Conservation (phyloP, 202 grass and related monocot species). For the Zizania palustris region DNA sequence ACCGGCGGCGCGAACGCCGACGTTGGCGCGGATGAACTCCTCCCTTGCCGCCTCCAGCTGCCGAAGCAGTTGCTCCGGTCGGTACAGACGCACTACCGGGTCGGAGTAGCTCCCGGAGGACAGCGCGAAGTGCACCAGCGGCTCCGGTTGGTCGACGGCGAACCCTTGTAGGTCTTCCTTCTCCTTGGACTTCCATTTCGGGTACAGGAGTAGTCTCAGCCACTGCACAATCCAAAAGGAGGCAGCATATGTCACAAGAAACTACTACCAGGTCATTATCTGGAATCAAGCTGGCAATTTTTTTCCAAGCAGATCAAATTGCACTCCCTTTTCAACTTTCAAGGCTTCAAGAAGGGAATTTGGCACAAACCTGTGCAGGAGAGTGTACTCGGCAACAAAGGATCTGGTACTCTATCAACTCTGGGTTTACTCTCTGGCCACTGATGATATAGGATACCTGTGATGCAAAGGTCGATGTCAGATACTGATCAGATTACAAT, state of each 20-base stretch:
- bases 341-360: neutral
- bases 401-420: slow-evolving; percentile 76
- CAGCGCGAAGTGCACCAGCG: slow-evolving; percentile 85
- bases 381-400: slow-evolving; percentile 62
- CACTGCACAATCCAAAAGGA: slow-evolving; percentile 53
- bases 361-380: slow-evolving; percentile 51
- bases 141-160: slow-evolving; percentile 62
- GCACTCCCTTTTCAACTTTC: neutral
- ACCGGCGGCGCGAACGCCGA: slow-evolving; percentile 41
- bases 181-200: slow-evolving; percentile 66
- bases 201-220: slow-evolving; percentile 72
- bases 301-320: neutral
- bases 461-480: neutral
- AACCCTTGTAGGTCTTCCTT: slow-evolving; percentile 69
- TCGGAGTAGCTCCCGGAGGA: slow-evolving; percentile 84
- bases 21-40: slow-evolving; percentile 76
- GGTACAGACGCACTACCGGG: slow-evolving; percentile 81
- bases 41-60: slow-evolving; percentile 78
- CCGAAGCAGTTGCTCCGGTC: slow-evolving; percentile 57
- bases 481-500: neutral
- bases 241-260: slow-evolving; percentile 2
- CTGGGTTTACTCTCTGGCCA: slow-evolving; percentile 62
- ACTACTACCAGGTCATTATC: neutral
- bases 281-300: neutral
- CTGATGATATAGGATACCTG: slow-evolving; percentile 69